A percentile compares a stretch with the other conserved stretches of the same genome.
These are phyloP conservation scores for Pseudocohnilembus persalinus DNA, from an alignment of 169 alveolate genomes.

Conservation along the genomic window DNA sequence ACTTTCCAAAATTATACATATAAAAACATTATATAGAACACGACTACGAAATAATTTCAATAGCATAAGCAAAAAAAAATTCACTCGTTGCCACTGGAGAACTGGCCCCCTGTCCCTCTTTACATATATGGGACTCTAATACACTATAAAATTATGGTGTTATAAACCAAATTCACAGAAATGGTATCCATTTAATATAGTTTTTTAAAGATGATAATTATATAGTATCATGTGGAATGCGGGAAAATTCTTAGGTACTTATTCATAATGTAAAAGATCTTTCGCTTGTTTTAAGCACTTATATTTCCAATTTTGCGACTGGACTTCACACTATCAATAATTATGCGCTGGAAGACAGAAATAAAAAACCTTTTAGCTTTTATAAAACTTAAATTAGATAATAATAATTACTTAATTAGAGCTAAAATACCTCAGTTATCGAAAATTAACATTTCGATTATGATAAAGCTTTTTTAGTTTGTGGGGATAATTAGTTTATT, in stretches of 20 bases:
- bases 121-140: constrained; percentile 78
- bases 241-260: constrained; percentile 54
- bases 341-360: neutral
- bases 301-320: constrained; percentile 32
- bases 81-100: constrained; percentile 80
- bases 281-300: constrained; percentile 35
- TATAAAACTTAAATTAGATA: neutral
- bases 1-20: constrained; percentile 62
- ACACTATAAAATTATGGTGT: constrained; percentile 72
- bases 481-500: constrained; percentile 22
- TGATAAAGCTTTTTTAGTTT: constrained; percentile 43
- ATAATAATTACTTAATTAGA: too few species aligned
- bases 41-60: constrained; percentile 67
- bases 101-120: constrained; percentile 66
- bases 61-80: constrained; percentile 64
- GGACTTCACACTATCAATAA: constrained; percentile 35
- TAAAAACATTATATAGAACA: constrained; percentile 80
- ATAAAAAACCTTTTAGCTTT: neutral
- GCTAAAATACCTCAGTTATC: neutral
- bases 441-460: constrained; percentile 20
- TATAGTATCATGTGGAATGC: constrained; percentile 77
- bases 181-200: constrained; percentile 73
- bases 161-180: constrained; percentile 38
- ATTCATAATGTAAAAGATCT: constrained; percentile 43
- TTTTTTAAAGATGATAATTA: constrained; percentile 76